Evolutionary conservation across 2,329 filamentous ascomycete genomes (phyloP).

Genomic region (Fusarium sp.): DNA sequence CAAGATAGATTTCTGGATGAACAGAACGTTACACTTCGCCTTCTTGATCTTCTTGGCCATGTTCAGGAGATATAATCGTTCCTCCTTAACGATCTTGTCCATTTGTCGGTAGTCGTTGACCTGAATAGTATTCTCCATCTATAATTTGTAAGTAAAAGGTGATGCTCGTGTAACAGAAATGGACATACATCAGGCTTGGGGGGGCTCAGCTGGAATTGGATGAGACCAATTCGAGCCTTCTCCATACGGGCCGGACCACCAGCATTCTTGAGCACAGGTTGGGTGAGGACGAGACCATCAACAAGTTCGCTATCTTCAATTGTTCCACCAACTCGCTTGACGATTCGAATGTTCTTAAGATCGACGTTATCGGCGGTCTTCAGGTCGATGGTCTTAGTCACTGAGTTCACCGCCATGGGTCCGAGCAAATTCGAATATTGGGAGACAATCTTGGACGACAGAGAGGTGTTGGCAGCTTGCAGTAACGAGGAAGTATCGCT

Average conservation of each 20-base stretch:
- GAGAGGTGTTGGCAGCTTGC: conserved; percentile 95
- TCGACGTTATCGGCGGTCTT: conserved; percentile 98
- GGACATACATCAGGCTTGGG: conserved; percentile 89
- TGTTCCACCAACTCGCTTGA: conserved; percentile 97
- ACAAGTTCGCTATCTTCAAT: conserved; percentile 99
- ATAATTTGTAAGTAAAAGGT: conserved; percentile 34
- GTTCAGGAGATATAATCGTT: conserved; percentile 96
- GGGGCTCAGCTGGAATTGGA: conserved; percentile 98
- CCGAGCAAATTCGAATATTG: conserved; percentile 95
- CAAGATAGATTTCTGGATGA: conserved; percentile 98
- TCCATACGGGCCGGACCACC: conserved; percentile 93
- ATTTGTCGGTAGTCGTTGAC: conserved; percentile 99
- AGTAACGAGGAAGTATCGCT: conserved; percentile 89
- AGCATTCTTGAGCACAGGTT: conserved; percentile 92
- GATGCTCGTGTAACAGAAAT: neutral
- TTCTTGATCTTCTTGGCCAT: conserved; percentile 99
- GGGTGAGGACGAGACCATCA: conserved; percentile 91
- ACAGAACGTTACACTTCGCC: conserved; percentile 97
- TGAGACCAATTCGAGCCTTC: conserved; percentile 95
- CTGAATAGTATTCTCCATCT: conserved; percentile 99
- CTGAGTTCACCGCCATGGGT: conserved; percentile 98
- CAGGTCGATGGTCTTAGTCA: conserved; percentile 93
- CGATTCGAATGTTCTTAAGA: conserved; percentile 92
- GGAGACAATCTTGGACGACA: conserved; percentile 98
- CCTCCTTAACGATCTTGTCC: conserved; percentile 99